These are phyloP conservation scores for Blastobotrys serpentis DNA, from an alignment of 1,139 yeast genomes.

Conservation along the genomic window DNA sequence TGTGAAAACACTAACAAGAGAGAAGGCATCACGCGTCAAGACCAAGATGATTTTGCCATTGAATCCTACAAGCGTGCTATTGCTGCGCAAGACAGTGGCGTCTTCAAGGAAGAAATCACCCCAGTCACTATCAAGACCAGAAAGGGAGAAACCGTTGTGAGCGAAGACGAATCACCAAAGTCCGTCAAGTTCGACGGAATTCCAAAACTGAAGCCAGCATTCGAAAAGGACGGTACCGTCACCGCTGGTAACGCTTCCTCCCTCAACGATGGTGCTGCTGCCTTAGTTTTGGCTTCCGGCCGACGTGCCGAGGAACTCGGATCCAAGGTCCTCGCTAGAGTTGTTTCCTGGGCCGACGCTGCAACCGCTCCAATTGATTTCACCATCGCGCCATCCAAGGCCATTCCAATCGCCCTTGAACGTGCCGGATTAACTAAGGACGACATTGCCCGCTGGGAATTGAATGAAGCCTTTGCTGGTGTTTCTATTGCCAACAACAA, in stretches of 20 bases:
- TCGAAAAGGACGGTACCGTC: conserved; percentile 87
- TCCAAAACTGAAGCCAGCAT: conserved; percentile 77
- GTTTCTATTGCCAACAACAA: conserved; percentile 85
- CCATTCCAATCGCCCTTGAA: conserved; percentile 78
- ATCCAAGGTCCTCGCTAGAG: conserved; percentile 65
- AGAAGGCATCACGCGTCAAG: conserved; percentile 52
- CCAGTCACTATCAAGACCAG: conserved; percentile 55
- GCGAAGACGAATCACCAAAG: conserved; percentile 65
- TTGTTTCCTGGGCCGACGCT: conserved; percentile 92
- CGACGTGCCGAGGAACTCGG: conserved; percentile 64
- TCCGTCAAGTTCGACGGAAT: conserved; percentile 70
- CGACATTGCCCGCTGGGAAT: conserved; percentile 67
- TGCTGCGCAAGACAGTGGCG: conserved; percentile 48
- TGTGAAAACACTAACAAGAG: conserved; percentile 62
- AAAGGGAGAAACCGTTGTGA: conserved; percentile 51
- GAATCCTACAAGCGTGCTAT: conserved; percentile 53
- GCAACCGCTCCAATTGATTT: conserved; percentile 89
- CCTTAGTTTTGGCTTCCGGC: conserved; percentile 77
- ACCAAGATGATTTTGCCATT: conserved; percentile 56
- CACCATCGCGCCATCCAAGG: conserved; percentile 89
- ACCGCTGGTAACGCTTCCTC: conserved; percentile 95
- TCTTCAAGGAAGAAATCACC: conserved; percentile 51
- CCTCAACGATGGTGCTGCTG: conserved; percentile 94
- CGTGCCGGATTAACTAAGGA: conserved; percentile 52
- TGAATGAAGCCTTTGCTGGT: conserved; percentile 92